Conservation (phyloP, 2,329 filamentous ascomycete species). For the Aspergillus awamori region DNA sequence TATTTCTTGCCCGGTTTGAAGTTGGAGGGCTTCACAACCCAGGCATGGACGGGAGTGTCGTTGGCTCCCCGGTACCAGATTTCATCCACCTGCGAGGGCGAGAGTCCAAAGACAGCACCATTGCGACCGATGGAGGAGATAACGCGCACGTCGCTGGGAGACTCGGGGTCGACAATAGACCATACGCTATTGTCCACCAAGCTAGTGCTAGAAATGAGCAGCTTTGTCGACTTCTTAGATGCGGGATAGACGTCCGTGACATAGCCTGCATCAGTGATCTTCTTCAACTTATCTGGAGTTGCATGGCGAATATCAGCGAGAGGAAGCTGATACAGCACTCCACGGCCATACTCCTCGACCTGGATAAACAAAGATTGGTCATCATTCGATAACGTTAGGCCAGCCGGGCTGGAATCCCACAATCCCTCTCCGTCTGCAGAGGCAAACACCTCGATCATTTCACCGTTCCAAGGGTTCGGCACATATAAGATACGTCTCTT, state of each 20-base stretch:
- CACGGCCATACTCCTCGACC: conserved; percentile 47
- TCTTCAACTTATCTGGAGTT: conserved; percentile 36
- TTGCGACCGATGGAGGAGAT: conserved; percentile 43
- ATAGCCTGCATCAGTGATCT: conserved; percentile 45
- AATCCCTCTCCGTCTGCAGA: conserved; percentile 40
- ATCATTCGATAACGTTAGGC: conserved; percentile 46
- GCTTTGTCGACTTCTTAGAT: conserved; percentile 36
- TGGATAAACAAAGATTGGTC: conserved; percentile 46
- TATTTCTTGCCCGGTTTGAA: conserved; percentile 53
- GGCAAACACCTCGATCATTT: conserved; percentile 44
- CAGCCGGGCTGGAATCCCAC: conserved; percentile 49
- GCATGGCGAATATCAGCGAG: conserved; percentile 32
- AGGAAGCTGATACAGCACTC: conserved; percentile 46
- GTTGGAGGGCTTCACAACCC: conserved; percentile 52
- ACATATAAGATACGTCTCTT: conserved; percentile 50
- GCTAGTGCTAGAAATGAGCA: conserved; percentile 48
- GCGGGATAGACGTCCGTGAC: conserved; percentile 44
- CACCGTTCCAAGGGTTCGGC: conserved; percentile 45
- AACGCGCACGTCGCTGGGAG: conserved; percentile 31
- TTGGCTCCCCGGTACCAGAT: conserved; percentile 52
- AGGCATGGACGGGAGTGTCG: conserved; percentile 48
- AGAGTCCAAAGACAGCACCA: conserved; percentile 47
- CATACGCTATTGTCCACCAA: conserved; percentile 50
- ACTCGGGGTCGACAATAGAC: conserved; percentile 43
- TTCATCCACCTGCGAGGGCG: conserved; percentile 45